These are phyloP conservation scores for Boletus sp. DNA, from an alignment of 768 basidiomycete species.

Conservation along the genomic window DNA sequence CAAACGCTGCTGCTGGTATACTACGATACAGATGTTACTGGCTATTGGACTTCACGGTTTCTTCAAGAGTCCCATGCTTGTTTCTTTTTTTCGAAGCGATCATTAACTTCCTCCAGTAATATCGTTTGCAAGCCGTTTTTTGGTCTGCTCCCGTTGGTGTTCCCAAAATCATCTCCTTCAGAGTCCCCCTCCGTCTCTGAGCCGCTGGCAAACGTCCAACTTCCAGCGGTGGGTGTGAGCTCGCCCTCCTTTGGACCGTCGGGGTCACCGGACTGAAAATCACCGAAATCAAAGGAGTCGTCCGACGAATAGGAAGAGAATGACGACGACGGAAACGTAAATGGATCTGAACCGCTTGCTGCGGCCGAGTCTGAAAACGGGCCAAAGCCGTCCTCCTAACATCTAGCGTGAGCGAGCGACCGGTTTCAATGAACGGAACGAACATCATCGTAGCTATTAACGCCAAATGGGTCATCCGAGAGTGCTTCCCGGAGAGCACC, in stretches of 20 bases:
- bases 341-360: slow-evolving; percentile 48
- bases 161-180: slow-evolving; percentile 34
- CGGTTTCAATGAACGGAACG: slow-evolving; percentile 1
- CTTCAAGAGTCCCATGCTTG: slow-evolving; percentile 16
- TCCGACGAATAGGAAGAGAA: slow-evolving; percentile 64
- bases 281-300: slow-evolving; percentile 74
- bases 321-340: slow-evolving; percentile 43
- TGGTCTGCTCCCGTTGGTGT: slow-evolving; percentile 6
- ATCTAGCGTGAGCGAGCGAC: background rate
- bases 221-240: slow-evolving; percentile 63
- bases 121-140: slow-evolving; percentile 26
- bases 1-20: slow-evolving; percentile 15
- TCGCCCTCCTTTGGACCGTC: slow-evolving; percentile 38
- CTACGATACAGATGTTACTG: slow-evolving; percentile 11
- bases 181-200: slow-evolving; percentile 31
- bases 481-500: slow-evolving; percentile 35
- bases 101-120: slow-evolving; percentile 26
- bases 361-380: slow-evolving; percentile 73
- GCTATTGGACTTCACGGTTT: background rate
- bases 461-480: slow-evolving; percentile 50
- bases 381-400: slow-evolving; percentile 68
- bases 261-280: slow-evolving; percentile 58
- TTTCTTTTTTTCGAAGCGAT: slow-evolving; percentile 20
- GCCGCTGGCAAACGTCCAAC: slow-evolving; percentile 65
- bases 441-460: slow-evolving; percentile 51